Evolutionary conservation across 345 rosid species (phyloP).

Genomic region (Eucalyptus dawsonii): DNA sequence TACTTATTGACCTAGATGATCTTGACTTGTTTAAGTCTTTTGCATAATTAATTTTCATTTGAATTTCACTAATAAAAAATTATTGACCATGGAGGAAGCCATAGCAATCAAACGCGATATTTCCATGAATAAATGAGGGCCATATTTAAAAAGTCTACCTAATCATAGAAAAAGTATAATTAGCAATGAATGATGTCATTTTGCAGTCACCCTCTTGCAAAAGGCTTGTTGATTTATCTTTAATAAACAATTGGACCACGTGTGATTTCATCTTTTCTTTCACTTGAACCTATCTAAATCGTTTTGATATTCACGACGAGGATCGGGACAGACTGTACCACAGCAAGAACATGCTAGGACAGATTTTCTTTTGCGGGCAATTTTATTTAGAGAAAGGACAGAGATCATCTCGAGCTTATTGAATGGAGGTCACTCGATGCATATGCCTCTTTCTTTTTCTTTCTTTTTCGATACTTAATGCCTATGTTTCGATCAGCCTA

Average conservation of each 20-base stretch:
- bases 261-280: not conserved
- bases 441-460: not conserved
- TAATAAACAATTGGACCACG: not conserved
- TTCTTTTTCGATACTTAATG: not conserved
- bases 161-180: not conserved
- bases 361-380: not conserved
- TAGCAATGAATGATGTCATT: not conserved
- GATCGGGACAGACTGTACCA: not conserved
- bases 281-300: not conserved
- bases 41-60: not conserved
- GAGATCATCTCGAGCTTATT: not conserved
- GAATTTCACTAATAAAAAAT: not conserved
- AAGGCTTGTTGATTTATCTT: not conserved
- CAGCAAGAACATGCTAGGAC: not conserved
- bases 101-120: not conserved
- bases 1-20: not conserved
- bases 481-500: not conserved
- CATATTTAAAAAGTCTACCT: not conserved
- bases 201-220: not conserved
- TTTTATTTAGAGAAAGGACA: not conserved
- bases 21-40: not conserved
- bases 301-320: not conserved
- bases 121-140: not conserved
- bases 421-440: not conserved
- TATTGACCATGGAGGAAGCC: not conserved